phyloP scores from a whole-genome alignment of 768 basidiomycete species.

The Harrya chromipes region DNA sequence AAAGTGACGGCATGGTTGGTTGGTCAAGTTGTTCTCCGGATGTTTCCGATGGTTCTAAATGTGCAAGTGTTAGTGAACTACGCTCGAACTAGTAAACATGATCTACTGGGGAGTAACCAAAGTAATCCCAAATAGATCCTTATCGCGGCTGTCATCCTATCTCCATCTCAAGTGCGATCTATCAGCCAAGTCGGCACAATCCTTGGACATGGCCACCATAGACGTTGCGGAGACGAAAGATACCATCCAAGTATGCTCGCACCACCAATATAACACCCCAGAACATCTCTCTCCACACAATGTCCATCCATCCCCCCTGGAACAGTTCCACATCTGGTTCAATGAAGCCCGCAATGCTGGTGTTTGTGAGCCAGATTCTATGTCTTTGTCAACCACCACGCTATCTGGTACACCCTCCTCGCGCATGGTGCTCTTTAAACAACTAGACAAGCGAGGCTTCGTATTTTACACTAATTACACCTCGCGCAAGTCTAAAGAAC shows the following conservation, averaged over 20 bases:
- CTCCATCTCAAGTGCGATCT: not conserved
- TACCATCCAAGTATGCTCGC: constrained; percentile 66
- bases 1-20: too few species aligned
- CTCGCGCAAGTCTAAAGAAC: constrained; percentile 86
- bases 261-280: constrained; percentile 72
- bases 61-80: too few species aligned
- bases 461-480: constrained; percentile 97
- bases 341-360: constrained; percentile 51
- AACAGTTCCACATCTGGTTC: constrained; percentile 89
- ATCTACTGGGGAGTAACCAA: not conserved
- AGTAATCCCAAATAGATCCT: constrained; percentile 6
- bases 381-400: constrained; percentile 76
- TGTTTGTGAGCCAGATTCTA: constrained; percentile 89
- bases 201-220: constrained; percentile 19
- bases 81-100: constrained; percentile 1
- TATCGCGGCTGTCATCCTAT: constrained; percentile 8
- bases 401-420: constrained; percentile 76
- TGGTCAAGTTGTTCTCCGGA: too few species aligned
- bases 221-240: constrained; percentile 45
- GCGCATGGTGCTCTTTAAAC: constrained; percentile 88
- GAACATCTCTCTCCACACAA: constrained; percentile 61
- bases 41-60: too few species aligned
- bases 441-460: constrained; percentile 86
- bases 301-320: constrained; percentile 66
- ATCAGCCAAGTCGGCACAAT: not conserved